Conservation (phyloP, 192 early-diverging fungal species). For the Entophlyctis helioformis region DNA sequence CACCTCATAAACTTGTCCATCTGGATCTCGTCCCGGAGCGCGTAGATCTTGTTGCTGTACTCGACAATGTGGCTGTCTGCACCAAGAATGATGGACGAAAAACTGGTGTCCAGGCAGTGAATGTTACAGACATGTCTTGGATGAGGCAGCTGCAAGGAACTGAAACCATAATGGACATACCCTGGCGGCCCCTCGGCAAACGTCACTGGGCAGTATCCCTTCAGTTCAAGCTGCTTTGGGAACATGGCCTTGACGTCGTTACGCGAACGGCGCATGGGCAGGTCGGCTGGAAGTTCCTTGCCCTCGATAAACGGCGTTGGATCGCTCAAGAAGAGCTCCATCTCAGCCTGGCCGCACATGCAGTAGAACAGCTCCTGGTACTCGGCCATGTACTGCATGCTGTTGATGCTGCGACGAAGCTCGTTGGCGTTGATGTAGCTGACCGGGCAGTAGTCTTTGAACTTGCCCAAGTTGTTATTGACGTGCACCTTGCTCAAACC, state of each 20-base stretch:
- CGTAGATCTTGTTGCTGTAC: constrained; percentile 34
- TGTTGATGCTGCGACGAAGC: constrained; percentile 13
- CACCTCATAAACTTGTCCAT: constrained; percentile 32
- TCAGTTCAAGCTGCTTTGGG: constrained; percentile 36
- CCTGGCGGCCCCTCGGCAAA: constrained; percentile 21
- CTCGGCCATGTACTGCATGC: constrained; percentile 28
- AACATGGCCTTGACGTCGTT: constrained; percentile 23
- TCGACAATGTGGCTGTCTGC: constrained; percentile 22
- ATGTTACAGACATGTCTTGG: neutral
- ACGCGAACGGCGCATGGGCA: constrained; percentile 16
- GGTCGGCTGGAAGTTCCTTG: constrained; percentile 18
- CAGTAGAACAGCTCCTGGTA: constrained; percentile 36
- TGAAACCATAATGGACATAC: constrained; percentile 9
- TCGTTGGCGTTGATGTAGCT: constrained; percentile 21
- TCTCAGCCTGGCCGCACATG: constrained; percentile 11
- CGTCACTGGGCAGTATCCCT: constrained; percentile 49
- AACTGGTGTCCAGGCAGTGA: constrained; percentile 7
- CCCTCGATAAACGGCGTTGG: constrained; percentile 26
- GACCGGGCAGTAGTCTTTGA: constrained; percentile 38
- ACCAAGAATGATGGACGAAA: constrained; percentile 32
- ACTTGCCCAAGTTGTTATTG: constrained; percentile 17
- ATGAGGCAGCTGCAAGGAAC: neutral
- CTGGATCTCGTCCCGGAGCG: constrained; percentile 14
- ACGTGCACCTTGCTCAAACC: constrained; percentile 15
- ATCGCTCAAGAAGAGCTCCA: constrained; percentile 22